Percentiles rank a stretch among this genome's conserved stretches.
Evolutionary conservation across 148 eudicot genomes (phyloP).

Genomic region (Gaultheria prostrata): DNA sequence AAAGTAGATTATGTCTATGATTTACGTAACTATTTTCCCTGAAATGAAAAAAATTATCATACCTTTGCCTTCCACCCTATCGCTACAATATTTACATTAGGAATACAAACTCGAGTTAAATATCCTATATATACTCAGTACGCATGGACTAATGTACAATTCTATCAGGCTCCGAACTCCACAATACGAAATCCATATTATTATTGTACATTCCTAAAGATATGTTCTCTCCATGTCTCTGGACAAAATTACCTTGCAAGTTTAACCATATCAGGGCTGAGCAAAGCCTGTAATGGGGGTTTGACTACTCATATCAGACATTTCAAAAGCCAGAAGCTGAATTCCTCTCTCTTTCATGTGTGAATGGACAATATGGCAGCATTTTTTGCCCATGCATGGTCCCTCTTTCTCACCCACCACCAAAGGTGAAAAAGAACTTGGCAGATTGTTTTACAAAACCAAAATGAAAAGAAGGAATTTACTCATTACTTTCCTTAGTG

Average conservation of each 20-base stretch:
- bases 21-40: too few species aligned
- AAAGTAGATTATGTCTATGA: too few species aligned
- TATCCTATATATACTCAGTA: background rate
- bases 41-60: too few species aligned
- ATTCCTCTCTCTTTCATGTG: background rate
- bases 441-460: background rate
- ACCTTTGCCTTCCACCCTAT: background rate
- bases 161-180: background rate
- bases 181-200: background rate
- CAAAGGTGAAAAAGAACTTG: background rate
- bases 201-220: too few species aligned
- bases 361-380: background rate
- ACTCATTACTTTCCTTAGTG: background rate
- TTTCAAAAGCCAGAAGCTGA: background rate
- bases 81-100: background rate
- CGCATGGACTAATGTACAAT: background rate
- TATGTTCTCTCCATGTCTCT: background rate
- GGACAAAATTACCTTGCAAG: background rate
- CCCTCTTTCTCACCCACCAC: background rate
- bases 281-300: background rate
- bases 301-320: background rate
- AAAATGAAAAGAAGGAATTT: background rate
- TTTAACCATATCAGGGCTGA: background rate
- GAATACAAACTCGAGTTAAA: background rate
- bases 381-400: conserved; percentile 1